phyloP scores from a whole-genome alignment of 768 basidiomycete species.

The Arthromyces matolae region DNA sequence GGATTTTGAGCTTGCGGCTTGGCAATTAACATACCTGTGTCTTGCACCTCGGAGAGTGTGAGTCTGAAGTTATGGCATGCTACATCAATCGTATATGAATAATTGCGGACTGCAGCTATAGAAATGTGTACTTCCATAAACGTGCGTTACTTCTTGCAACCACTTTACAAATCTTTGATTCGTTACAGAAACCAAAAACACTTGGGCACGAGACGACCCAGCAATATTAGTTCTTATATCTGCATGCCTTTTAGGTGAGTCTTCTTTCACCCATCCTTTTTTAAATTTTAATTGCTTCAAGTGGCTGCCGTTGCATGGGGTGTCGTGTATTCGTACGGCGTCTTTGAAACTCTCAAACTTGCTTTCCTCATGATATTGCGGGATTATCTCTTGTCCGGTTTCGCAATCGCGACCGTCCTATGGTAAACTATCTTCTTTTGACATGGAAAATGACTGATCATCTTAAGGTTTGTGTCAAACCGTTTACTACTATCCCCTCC shows the following conservation, averaged over 20 bases:
- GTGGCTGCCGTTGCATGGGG: conserved; percentile 86
- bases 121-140: conserved; percentile 97
- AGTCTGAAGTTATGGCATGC: conserved; percentile 23
- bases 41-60: conserved; percentile 90
- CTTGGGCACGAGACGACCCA: conserved; percentile 96
- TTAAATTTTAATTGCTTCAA: conserved; percentile 24
- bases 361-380: conserved; percentile 82
- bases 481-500: conserved; percentile 66
- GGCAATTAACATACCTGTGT: conserved; percentile 93
- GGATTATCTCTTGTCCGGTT: conserved; percentile 80
- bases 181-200: conserved; percentile 87
- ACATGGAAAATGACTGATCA: conserved; percentile 7
- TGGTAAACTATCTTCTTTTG: conserved; percentile 46
- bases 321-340: conserved; percentile 67
- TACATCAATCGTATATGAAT: not conserved
- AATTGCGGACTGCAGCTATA: conserved; percentile 55
- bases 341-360: conserved; percentile 54
- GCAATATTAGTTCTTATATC: conserved; percentile 87
- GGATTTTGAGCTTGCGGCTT: conserved; percentile 97
- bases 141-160: conserved; percentile 46
- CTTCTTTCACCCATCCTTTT: not conserved
- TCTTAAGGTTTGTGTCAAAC: conserved; percentile 64
- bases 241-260: conserved; percentile 70
- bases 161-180: not conserved
- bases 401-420: conserved; percentile 68